Percentiles rank a stretch among this genome's conserved stretches.
phyloP scores from a whole-genome alignment of 139 green algal species.

The Edaphochlamys debaryana region DNA sequence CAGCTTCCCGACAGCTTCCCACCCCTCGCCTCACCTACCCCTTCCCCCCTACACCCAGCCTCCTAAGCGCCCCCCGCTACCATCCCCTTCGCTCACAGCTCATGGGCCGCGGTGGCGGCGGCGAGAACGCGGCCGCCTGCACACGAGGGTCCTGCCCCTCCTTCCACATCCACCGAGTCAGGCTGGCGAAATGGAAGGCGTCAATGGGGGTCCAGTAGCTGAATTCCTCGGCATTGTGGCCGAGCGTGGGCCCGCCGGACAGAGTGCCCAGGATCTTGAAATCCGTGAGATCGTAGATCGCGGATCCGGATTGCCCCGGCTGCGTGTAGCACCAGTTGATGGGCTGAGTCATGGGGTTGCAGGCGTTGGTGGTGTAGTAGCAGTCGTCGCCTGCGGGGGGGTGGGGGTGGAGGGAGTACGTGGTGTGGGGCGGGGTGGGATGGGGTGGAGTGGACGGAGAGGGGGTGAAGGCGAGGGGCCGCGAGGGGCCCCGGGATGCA shows the following conservation, averaged over 20 bases:
- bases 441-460: no score
- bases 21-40: no score
- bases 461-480: no score
- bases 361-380: constrained; percentile 35
- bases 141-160: no score
- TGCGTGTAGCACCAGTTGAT: constrained; percentile 54
- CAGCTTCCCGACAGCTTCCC: no score
- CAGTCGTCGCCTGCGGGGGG: constrained; percentile 40
- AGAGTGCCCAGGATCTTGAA: constrained; percentile 49
- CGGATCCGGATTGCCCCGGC: constrained; percentile 42
- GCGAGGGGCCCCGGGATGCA: no score
- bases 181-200: constrained; percentile 9
- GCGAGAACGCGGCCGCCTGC: not conserved
- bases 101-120: not conserved
- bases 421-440: no score
- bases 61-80: no score
- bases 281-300: constrained; percentile 43
- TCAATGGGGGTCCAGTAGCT: constrained; percentile 38
- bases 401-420: no score
- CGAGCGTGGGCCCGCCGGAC: constrained; percentile 3
- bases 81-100: no score
- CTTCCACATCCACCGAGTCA: constrained; percentile 27
- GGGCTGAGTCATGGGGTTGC: constrained; percentile 31
- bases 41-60: no score
- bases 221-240: constrained; percentile 3